Conservation (phyloP, 768 basidiomycete genomes). For the Exidia glandulosa region DNA sequence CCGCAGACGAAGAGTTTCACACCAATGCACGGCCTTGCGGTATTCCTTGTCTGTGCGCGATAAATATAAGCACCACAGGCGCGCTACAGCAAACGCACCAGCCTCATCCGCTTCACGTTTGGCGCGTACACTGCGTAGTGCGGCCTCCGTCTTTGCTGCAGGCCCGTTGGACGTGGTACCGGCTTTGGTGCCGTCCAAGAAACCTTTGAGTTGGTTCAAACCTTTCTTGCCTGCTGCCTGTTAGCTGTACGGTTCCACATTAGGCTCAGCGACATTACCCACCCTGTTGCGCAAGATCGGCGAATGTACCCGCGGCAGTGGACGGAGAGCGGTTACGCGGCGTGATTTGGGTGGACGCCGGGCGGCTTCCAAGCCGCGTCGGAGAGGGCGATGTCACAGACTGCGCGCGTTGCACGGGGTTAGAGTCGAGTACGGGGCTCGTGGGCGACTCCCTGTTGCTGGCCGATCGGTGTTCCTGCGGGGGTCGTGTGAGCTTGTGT, state of each 20-base stretch:
- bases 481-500: background rate
- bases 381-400: constrained; percentile 54
- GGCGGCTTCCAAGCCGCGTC: constrained; percentile 60
- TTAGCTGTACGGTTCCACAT: background rate
- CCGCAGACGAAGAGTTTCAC: constrained; percentile 80
- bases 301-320: constrained; percentile 59
- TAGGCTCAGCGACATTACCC: background rate
- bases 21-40: constrained; percentile 78
- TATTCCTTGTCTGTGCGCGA: constrained; percentile 68
- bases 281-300: constrained; percentile 84
- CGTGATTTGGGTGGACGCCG: constrained; percentile 45
- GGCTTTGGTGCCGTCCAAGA: constrained; percentile 59
- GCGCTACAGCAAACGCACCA: constrained; percentile 34
- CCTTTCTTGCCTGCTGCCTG: constrained; percentile 60
- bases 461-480: constrained; percentile 55
- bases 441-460: constrained; percentile 25
- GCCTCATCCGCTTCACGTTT: constrained; percentile 90
- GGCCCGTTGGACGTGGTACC: constrained; percentile 49
- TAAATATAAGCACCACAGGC: background rate
- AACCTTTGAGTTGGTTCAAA: constrained; percentile 74
- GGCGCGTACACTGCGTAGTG: constrained; percentile 65
- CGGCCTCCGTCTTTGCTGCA: constrained; percentile 46
- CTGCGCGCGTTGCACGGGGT: constrained; percentile 17
- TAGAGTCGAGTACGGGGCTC: constrained; percentile 23
- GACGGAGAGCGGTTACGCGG: constrained; percentile 69